A percentile compares a stretch with the other conserved stretches of the same genome.
phyloP scores from a whole-genome alignment of 75 land plant genomes.

The Isoetes taiwanensis region DNA sequence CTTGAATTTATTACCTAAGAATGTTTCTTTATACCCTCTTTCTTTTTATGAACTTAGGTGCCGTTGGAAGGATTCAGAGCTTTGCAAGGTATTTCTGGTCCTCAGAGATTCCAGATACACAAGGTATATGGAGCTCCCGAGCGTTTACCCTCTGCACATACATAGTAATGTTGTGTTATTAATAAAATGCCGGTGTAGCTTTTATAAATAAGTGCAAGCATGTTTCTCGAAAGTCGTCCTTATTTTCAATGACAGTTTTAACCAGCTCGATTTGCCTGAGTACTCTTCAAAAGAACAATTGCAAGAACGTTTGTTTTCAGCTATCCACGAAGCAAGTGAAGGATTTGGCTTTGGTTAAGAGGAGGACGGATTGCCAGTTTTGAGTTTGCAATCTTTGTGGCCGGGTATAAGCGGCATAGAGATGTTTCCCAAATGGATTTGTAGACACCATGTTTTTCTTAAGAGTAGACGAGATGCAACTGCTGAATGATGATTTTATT shows the following conservation, averaged over 20 bases:
- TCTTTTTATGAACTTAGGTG: constrained; percentile 2
- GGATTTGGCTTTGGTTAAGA: constrained; percentile 94
- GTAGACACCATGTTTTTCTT: too few relatives aligned
- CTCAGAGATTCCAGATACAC: constrained; percentile 15
- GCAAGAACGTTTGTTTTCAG: constrained; percentile 76
- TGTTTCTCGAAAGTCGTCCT: not conserved
- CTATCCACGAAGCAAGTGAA: constrained; percentile 97
- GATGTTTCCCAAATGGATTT: too few relatives aligned
- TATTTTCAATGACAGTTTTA: constrained; percentile 47
- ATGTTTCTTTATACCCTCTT: not conserved
- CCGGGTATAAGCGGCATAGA: too few relatives aligned
- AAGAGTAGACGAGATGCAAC: too few relatives aligned
- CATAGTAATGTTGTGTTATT: constrained; percentile 10
- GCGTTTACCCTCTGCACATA: constrained; percentile 12
- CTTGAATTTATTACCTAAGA: too few relatives aligned
- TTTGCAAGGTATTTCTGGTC: constrained; percentile 14
- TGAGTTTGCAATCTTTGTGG: too few relatives aligned
- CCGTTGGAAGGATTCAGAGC: constrained; percentile 14
- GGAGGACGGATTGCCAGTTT: not conserved
- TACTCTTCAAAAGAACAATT: constrained; percentile 81
- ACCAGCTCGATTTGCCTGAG: constrained; percentile 95
- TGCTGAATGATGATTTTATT: too few relatives aligned
- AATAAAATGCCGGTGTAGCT: too few relatives aligned
- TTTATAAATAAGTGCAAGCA: too few relatives aligned
- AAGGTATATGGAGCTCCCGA: constrained; percentile 19